A percentile compares a stretch with the other conserved stretches of the same genome.
Evolutionary conservation across 176 grass and related monocot genomes (phyloP).

Genomic region (Tillandsia fasciculata): DNA sequence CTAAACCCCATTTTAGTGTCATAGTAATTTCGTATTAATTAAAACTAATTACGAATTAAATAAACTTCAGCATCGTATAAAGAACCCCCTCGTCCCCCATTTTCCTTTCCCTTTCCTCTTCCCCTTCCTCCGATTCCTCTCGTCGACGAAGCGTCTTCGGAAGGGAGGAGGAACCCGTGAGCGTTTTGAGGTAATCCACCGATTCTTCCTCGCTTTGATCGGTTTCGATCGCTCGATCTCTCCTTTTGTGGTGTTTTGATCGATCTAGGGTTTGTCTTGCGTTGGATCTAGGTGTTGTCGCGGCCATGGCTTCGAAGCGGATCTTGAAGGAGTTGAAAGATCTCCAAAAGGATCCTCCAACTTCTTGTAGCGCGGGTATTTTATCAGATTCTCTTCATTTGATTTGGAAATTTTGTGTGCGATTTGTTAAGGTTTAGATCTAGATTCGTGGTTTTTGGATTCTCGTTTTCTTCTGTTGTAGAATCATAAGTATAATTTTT

Average conservation of each 20-base stretch:
- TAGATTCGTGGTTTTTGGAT: neutral
- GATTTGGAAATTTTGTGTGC: neutral
- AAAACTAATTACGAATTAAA: too few relatives aligned
- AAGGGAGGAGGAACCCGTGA: neutral
- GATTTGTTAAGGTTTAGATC: neutral
- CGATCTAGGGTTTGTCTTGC: neutral
- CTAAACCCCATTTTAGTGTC: too few relatives aligned
- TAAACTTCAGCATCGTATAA: too few relatives aligned
- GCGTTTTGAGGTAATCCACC: neutral
- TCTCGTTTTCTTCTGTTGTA: neutral
- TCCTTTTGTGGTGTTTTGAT: neutral
- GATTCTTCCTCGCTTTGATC: neutral
- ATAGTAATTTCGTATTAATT: too few relatives aligned
- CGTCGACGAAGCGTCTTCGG: neutral
- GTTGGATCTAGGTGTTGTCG: neutral
- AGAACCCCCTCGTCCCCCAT: neutral
- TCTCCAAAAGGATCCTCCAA: constrained; percentile 1
- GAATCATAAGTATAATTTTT: neutral
- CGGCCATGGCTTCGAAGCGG: constrained; percentile 4
- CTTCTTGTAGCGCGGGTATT: constrained; percentile 2
- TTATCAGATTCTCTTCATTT: neutral
- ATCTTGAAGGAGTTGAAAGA: constrained; percentile 5
- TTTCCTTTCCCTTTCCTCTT: neutral
- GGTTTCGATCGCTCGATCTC: neutral
- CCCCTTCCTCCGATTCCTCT: neutral